Base-by-base conservation (phyloP, 139 green algal species). In the Micractinium conductrix region DNA sequence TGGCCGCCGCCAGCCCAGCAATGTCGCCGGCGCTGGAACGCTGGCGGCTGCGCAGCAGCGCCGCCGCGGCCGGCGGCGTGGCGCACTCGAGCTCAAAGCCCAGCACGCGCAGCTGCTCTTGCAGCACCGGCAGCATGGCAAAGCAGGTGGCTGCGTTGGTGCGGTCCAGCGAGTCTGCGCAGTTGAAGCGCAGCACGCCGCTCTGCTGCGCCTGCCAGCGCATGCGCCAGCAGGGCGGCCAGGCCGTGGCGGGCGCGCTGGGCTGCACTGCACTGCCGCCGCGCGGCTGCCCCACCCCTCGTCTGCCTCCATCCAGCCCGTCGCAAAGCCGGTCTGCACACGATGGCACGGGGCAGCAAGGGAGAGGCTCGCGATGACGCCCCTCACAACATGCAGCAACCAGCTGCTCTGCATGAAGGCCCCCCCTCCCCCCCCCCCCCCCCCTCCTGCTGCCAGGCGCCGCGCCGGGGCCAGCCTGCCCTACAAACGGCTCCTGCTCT, bases 141-240 rank as follows among this genome's bases (percentile, higher is more conserved):
- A 99, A 99, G 88, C 98, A 99, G 79, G 90, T 93, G 22, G 95
- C 96, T 10, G 98, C 95, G 84, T 99, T 99, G 60, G 97, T 99
- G 45, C 97, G 90, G 87, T 99, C 97, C 79, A 99, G 90, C 2
- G 93, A 98, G 91, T 99, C 97, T 0, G 97, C 97, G 72, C 97
- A 99, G 90, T 99, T 99, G 91, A 97, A 99, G 17, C 95, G 87
- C 73, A 98, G 82, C n/a, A 96, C 28, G 12, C 95, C 95, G 0
- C 35, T 40, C 90, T 98, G 95, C 71, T 90, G 85, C 22, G 43
- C 70, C 30, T 78, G 37, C 92, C 91, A 97, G 7, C 81, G 74
- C 62, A 85, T 89, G 33, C 80, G 75, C 91, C 92, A 96, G n/a
- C 85, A 87, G 0, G 28, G 70, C 30, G 63, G 85, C 83, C 86